Conservation (phyloP, 331 rosid genomes). For the Telfairia occidentalis region DNA sequence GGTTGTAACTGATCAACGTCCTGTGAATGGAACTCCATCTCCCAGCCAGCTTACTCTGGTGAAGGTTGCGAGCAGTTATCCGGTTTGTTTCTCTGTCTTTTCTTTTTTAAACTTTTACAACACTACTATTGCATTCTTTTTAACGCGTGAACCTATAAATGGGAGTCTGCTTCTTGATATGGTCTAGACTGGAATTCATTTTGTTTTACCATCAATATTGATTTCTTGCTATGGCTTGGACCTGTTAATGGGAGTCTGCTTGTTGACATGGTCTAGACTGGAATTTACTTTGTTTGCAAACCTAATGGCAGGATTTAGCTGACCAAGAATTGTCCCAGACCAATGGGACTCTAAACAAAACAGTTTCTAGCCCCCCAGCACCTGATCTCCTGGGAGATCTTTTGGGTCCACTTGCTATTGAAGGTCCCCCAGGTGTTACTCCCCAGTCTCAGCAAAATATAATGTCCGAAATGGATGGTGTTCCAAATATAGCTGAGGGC, state of each 20-base stretch:
- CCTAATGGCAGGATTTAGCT: slow-evolving; percentile 51
- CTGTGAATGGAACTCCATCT: slow-evolving; percentile 55
- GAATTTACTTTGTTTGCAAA: slow-evolving; percentile 8
- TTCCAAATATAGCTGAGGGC: slow-evolving; percentile 39
- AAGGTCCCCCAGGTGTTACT: slow-evolving; percentile 61
- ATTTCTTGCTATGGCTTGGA: too few species aligned
- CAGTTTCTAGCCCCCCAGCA: slow-evolving; percentile 47
- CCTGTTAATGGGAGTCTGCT: background rate
- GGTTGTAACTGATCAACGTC: slow-evolving; percentile 72
- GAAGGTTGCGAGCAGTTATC: slow-evolving; percentile 57
- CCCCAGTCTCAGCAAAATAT: slow-evolving; percentile 29
- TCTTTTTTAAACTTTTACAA: background rate
- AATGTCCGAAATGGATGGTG: slow-evolving; percentile 41
- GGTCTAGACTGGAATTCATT: background rate
- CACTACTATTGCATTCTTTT: background rate
- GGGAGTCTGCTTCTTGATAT: background rate
- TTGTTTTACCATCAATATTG: background rate
- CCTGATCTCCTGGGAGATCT: slow-evolving; percentile 73
- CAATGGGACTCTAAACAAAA: slow-evolving; percentile 54
- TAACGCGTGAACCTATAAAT: background rate
- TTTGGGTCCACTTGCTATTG: slow-evolving; percentile 90
- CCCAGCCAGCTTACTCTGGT: slow-evolving; percentile 61
- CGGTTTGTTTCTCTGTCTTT: slow-evolving; percentile 33
- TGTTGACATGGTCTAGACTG: background rate
- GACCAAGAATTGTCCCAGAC: slow-evolving; percentile 41